phyloP scores from a whole-genome alignment of 1,284 basidiomycete genomes.

The Cronartium ribicola region DNA sequence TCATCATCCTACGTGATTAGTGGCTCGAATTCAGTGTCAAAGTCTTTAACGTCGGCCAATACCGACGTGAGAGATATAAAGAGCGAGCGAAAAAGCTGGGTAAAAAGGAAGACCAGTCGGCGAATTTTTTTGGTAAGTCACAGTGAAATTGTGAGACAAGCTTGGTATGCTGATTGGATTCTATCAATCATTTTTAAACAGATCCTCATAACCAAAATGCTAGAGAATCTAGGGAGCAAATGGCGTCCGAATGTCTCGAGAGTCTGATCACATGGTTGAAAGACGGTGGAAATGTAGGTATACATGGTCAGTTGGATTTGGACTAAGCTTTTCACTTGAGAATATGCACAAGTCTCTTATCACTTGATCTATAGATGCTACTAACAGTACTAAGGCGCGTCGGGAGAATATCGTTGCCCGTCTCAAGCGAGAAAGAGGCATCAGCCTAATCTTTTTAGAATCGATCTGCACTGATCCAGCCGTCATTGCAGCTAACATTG shows the following conservation, averaged over 20 bases:
- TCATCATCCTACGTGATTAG: constrained; percentile 55
- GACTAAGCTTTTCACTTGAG: neutral
- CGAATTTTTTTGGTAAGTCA: constrained; percentile 69
- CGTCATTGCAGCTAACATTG: constrained; percentile 90
- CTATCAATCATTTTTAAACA: neutral
- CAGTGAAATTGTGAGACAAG: neutral
- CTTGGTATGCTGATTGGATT: neutral
- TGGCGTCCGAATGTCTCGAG: constrained; percentile 89
- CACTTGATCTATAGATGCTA: constrained; percentile 60
- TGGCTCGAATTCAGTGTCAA: constrained; percentile 99
- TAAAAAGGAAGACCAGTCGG: constrained; percentile 80
- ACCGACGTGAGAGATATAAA: constrained; percentile 80
- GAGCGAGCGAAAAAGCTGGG: constrained; percentile 61
- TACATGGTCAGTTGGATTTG: constrained; percentile 61
- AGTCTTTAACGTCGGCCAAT: constrained; percentile 94
- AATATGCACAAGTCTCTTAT: neutral
- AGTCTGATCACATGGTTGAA: constrained; percentile 93
- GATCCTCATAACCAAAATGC: constrained; percentile 75
- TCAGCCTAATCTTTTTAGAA: constrained; percentile 89
- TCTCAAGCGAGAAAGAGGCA: constrained; percentile 81
- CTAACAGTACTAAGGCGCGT: constrained; percentile 77
- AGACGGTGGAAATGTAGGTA: constrained; percentile 87
- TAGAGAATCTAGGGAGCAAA: constrained; percentile 69
- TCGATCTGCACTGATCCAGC: constrained; percentile 89
- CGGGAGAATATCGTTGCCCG: constrained; percentile 68